Percentiles rank a stretch among this genome's conserved stretches.
These are phyloP conservation scores for Talaromyces wortmannii DNA, from an alignment of 495 filamentous ascomycete species.

Conservation along the genomic window DNA sequence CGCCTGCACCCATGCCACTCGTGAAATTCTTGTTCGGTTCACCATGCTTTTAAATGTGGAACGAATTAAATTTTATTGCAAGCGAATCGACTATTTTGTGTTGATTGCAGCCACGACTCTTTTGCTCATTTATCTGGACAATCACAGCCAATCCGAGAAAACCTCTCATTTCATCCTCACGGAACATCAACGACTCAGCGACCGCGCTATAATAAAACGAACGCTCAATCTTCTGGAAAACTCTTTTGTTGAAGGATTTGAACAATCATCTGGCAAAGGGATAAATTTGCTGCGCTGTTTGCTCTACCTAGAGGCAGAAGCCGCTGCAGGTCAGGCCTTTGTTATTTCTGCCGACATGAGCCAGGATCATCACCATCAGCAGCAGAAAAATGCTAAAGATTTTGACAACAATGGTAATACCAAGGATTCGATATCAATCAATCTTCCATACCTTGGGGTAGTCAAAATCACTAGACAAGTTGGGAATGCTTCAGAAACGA, in stretches of 20 bases:
- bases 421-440: constrained; percentile 11
- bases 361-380: constrained; percentile 1
- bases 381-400: no score
- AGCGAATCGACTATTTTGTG: constrained; percentile 42
- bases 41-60: constrained; percentile 25
- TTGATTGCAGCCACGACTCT: constrained; percentile 37
- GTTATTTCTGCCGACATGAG: constrained; percentile 10
- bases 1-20: constrained; percentile 35
- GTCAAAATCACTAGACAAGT: constrained; percentile 21
- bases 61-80: constrained; percentile 31
- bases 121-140: constrained; percentile 18
- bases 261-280: background rate
- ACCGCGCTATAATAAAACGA: constrained; percentile 37
- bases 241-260: background rate
- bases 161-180: constrained; percentile 11
- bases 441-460: constrained; percentile 34
- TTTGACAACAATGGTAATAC: background rate
- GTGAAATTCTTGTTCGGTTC: constrained; percentile 39
- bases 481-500: background rate
- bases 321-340: constrained; percentile 14
- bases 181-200: constrained; percentile 29
- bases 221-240: constrained; percentile 22
- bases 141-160: constrained; percentile 9
- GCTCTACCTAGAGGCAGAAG: constrained; percentile 15
- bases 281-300: background rate